Base-by-base conservation (phyloP, 2,329 filamentous ascomycete genomes). In the Hirsutella minnesotensis region DNA sequence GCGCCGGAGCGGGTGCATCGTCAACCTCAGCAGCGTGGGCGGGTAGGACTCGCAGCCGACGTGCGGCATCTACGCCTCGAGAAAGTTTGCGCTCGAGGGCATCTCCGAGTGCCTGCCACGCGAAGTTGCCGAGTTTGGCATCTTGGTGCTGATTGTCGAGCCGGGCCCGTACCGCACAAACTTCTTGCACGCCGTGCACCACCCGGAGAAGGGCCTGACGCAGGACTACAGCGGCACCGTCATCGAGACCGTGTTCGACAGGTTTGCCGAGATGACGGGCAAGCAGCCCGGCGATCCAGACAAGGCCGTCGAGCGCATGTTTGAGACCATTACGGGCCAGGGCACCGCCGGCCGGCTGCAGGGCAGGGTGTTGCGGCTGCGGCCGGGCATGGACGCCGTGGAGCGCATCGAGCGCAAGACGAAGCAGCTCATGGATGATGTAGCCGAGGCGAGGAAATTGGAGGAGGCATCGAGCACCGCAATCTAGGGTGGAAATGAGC, bases 111-210 rank as follows among this genome's bases (percentile, higher is more conserved):
- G 60, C 0, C 52, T 74, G 42, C 55, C 58, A 1, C 52, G 48
- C 3, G 70, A 75, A 49, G 56, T 69, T 1, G 62, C 56, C 10
- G 61, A 64, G 2, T 62, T 72, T 13, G 62, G 61, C 13, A 67
- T 75, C 43, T 41, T 54, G 12, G 65, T 66, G 15, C 60, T 66
- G 3, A 56, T 69, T 12, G 57, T 74, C 18, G 69, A 74, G 50
- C 69, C 68, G 1, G 71, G 72, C 2, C 65, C 63, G 33, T 75
- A 72, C 47, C 60, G 70, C 3, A 74, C 70, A 10, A 64, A 65
- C n/a, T 66, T 72, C 42, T 53, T 72, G 19, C 44, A 45, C 34
- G 52, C 53, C 39, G 37, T 33, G 38, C 30, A 22, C 34, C 20
- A 39, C 27, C 27, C 35, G 35, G 16, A 19, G 16, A 38, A 19